Percentiles rank a stretch among this genome's conserved stretches.
Conservation (phyloP, 768 basidiomycete genomes). For the Mycena latifolia region DNA sequence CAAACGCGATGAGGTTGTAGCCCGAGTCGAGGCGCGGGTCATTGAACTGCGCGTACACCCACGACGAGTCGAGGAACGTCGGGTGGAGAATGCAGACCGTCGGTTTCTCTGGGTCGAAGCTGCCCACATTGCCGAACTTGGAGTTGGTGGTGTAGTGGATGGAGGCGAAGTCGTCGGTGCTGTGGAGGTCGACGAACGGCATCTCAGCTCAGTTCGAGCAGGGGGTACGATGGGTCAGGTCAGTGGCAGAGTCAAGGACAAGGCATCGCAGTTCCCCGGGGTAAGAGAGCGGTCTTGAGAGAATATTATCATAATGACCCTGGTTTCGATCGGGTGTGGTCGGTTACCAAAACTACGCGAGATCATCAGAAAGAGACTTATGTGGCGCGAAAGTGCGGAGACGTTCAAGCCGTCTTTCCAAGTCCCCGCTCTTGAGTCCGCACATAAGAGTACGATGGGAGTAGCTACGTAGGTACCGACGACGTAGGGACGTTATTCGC, state of each 20-base stretch:
- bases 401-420: too few relatives aligned
- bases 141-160: conserved; percentile 82
- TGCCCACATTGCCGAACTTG: conserved; percentile 67
- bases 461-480: too few relatives aligned
- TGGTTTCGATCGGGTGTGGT: not conserved
- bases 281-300: too few relatives aligned
- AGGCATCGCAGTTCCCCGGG: not conserved
- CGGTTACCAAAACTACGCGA: not conserved
- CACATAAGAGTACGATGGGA: too few relatives aligned
- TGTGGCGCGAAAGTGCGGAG: too few relatives aligned
- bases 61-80: conserved; percentile 74
- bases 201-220: conserved; percentile 46
- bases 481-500: too few relatives aligned
- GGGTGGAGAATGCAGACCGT: conserved; percentile 79
- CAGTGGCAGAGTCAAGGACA: not conserved
- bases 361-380: too few relatives aligned
- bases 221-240: not conserved
- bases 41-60: conserved; percentile 75
- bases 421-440: too few relatives aligned
- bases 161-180: conserved; percentile 74
- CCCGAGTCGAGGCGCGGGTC: conserved; percentile 69
- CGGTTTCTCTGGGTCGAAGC: conserved; percentile 74
- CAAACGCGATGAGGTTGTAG: conserved; percentile 83
- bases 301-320: too few relatives aligned
- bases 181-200: conserved; percentile 78